Evolutionary conservation across 495 filamentous ascomycete genomes (phyloP), one percentile per base, ranked within the genome.

Genomic region (Usnea hakonensis): DNA sequence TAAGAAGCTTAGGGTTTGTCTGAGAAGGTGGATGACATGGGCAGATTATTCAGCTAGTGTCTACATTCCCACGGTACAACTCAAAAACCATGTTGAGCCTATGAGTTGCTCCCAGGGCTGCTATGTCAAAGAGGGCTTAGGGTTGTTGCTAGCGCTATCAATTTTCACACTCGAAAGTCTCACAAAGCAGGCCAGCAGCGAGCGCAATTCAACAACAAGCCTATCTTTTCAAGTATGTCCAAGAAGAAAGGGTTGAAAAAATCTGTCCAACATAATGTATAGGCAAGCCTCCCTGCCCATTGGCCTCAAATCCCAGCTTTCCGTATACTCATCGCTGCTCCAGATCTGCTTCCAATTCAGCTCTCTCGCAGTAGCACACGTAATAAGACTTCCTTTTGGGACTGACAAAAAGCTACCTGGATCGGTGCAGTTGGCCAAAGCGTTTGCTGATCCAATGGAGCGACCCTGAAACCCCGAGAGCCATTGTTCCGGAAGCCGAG

Each of bases 171-270:
- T 1, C 10, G 10, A 38, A 9, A 11, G 4, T 19, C n/a, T 44
- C 6, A 44, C 50, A 3, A 32, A 33, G 8, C 2, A 54, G 8
- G 3, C 26, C 5, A 54, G 26, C 5, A 7, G 50, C 14, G 2
- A n/a, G 17, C 35, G 9, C 17, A 19, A 17, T 37, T 17, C 23
- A 61, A 43, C 55, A n/a, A 61, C 38, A 61, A 44, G 36, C 32
- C 33, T 55, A 35, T 1, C 40, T 41, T 23, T 55, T 19, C 16
- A 43, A 55, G 4, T 61, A 61, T 61, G 26, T 61, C 26, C 59
- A 55, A 61, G 50, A 60, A 60, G 40, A n/a, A 60, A 53, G 35
- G 9, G 10, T 13, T 11, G 36, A n/a, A n/a, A n/a, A n/a, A n/a
- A n/a, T n/a, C n/a, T n/a, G n/a, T n/a, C n/a, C n/a, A n/a, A n/a